Conservation (phyloP, 257 asterid species). For the Marsdenia floribunda region DNA sequence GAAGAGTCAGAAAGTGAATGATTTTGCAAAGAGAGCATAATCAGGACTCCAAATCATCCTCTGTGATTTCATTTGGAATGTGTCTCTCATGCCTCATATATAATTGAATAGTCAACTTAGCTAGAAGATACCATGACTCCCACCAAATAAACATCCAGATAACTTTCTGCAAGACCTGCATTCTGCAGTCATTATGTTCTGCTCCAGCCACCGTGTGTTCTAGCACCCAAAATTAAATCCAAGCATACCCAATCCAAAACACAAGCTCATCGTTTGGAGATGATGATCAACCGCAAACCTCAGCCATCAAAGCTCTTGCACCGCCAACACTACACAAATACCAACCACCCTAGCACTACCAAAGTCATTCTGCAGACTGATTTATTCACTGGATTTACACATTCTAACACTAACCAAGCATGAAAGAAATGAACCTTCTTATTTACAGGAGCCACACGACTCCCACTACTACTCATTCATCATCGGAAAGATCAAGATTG, state of each 20-base stretch:
- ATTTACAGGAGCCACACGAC: conserved; percentile 38
- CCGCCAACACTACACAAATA: conserved; percentile 22
- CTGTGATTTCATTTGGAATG: conserved; percentile 17
- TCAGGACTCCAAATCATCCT: conserved; percentile 10
- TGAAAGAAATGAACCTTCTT: conserved; percentile 29
- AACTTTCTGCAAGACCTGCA: conserved; percentile 17
- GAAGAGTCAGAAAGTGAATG: conserved; percentile 17
- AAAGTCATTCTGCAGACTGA: conserved; percentile 25
- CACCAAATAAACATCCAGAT: neutral
- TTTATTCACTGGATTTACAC: conserved; percentile 41
- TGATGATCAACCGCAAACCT: conserved; percentile 32
- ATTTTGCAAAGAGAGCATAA: conserved; percentile 4
- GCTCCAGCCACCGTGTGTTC: conserved; percentile 16
- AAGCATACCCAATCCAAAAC: conserved; percentile 2
- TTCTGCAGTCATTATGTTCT: conserved; percentile 22
- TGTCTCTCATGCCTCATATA: conserved; percentile 14
- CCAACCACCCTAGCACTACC: conserved; percentile 16
- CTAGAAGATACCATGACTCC: conserved; percentile 8
- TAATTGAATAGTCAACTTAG: conserved; percentile 13
- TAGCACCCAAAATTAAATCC: conserved; percentile 16
- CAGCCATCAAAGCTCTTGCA: conserved; percentile 34
- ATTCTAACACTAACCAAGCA: conserved; percentile 27
- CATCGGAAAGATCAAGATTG: conserved; percentile 70
- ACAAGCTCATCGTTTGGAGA: conserved; percentile 27
- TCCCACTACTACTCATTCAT: conserved; percentile 36